Percentiles rank a stretch among this genome's conserved stretches.
Conservation (phyloP, 1,284 basidiomycete genomes). For the Melampsora larici-populina region DNA sequence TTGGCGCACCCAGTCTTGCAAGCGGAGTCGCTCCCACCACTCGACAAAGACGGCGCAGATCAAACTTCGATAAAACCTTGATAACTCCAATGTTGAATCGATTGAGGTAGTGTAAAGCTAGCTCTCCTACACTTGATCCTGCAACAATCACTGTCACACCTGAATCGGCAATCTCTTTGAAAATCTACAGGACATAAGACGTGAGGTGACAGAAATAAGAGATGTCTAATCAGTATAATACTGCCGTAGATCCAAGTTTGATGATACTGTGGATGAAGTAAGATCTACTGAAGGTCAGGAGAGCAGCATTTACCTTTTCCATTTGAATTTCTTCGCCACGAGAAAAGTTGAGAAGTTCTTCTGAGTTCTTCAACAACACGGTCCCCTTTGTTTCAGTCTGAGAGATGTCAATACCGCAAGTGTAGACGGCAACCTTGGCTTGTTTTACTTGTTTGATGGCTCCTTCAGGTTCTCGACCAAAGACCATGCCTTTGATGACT, state of each 20-base stretch:
- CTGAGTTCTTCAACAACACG: constrained; percentile 89
- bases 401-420: constrained; percentile 82
- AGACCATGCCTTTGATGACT: constrained; percentile 97
- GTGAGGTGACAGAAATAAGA: not conserved
- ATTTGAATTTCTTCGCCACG: constrained; percentile 91
- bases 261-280: not conserved
- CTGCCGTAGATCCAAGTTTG: not conserved
- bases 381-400: constrained; percentile 99
- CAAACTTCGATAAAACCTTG: constrained; percentile 97
- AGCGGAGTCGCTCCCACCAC: constrained; percentile 95
- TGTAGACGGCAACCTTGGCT: constrained; percentile 91
- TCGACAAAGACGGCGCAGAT: constrained; percentile 85
- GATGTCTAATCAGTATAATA: not conserved
- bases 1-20: constrained; percentile 90
- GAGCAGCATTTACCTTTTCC: constrained; percentile 66
- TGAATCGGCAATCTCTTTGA: constrained; percentile 94
- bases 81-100: constrained; percentile 88
- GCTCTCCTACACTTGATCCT: constrained; percentile 87
- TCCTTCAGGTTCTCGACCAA: constrained; percentile 92
- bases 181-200: constrained; percentile 63
- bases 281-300: not conserved
- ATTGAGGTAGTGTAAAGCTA: constrained; percentile 95
- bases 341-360: constrained; percentile 95
- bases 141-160: constrained; percentile 92
- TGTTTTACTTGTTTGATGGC: constrained; percentile 72